Evolutionary conservation across 495 filamentous ascomycete species (phyloP).

Genomic region (Evernia prunastri): DNA sequence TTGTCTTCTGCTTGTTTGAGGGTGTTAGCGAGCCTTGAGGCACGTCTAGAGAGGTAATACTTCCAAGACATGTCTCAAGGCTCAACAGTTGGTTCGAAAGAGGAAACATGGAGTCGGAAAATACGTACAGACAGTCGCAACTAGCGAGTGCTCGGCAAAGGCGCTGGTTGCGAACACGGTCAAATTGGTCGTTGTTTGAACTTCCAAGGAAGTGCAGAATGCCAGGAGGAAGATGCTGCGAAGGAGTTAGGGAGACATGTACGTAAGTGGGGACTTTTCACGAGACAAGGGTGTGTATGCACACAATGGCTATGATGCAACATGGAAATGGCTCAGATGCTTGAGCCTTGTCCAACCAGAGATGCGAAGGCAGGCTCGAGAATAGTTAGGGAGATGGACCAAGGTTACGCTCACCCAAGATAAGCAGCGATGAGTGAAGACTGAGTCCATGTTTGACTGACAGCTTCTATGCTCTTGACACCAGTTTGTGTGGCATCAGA

Average conservation of each 20-base stretch:
- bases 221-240: constrained; percentile 51
- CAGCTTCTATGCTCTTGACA: constrained; percentile 51
- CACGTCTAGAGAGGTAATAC: too few relatives aligned
- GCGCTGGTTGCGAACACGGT: constrained; percentile 53
- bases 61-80: too few relatives aligned
- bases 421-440: constrained; percentile 49
- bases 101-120: too few relatives aligned
- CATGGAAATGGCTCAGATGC: neutral
- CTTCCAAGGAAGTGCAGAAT: constrained; percentile 50
- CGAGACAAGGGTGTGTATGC: neutral
- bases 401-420: constrained; percentile 38
- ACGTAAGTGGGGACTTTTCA: neutral
- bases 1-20: too few relatives aligned
- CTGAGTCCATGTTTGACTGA: constrained; percentile 50
- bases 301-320: neutral
- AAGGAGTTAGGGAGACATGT: neutral
- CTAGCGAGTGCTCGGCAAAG: constrained; percentile 52
- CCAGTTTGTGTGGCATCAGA: constrained; percentile 45
- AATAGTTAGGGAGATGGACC: neutral
- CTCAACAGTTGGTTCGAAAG: too few relatives aligned
- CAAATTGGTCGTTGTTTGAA: constrained; percentile 49
- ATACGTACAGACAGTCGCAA: constrained; percentile 51
- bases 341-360: neutral
- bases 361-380: neutral
- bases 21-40: too few relatives aligned